These are phyloP conservation scores for Coemansia sp. DNA, from an alignment of 192 early-diverging fungal species.

Conservation along the genomic window DNA sequence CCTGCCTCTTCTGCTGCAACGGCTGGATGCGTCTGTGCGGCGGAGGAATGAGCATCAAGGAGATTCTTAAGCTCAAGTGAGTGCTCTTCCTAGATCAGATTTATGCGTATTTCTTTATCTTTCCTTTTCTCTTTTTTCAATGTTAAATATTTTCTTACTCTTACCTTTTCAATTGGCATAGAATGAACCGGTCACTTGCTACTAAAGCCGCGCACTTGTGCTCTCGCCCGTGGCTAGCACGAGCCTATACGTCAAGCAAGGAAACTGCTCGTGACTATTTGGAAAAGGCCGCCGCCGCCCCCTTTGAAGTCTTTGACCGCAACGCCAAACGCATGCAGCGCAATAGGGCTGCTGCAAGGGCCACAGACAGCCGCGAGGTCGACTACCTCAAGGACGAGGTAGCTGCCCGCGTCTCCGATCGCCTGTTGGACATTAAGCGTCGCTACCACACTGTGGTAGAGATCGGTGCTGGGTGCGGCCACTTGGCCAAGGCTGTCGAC, in stretches of 20 bases:
- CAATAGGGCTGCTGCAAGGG: slow-evolving; percentile 68
- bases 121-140: not conserved
- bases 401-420: slow-evolving; percentile 84
- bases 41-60: slow-evolving; percentile 45
- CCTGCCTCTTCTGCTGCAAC: slow-evolving; percentile 48
- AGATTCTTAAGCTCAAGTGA: slow-evolving; percentile 10
- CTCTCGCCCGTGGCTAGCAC: not conserved
- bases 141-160: not conserved
- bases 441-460: slow-evolving; percentile 85
- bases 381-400: slow-evolving; percentile 95
- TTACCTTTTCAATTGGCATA: not conserved
- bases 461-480: slow-evolving; percentile 85
- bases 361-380: slow-evolving; percentile 63
- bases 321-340: slow-evolving; percentile 75
- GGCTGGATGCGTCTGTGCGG: slow-evolving; percentile 50
- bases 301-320: slow-evolving; percentile 80
- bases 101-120: not conserved
- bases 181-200: not conserved
- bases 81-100: not conserved
- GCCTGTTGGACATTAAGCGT: slow-evolving; percentile 91
- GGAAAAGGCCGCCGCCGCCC: slow-evolving; percentile 37
- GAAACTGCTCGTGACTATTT: slow-evolving; percentile 50
- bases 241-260: slow-evolving; percentile 25
- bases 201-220: not conserved
- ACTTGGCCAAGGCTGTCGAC: slow-evolving; percentile 82